Evolutionary conservation across 768 basidiomycete species (phyloP).

Genomic region (Tulasnella sp.): DNA sequence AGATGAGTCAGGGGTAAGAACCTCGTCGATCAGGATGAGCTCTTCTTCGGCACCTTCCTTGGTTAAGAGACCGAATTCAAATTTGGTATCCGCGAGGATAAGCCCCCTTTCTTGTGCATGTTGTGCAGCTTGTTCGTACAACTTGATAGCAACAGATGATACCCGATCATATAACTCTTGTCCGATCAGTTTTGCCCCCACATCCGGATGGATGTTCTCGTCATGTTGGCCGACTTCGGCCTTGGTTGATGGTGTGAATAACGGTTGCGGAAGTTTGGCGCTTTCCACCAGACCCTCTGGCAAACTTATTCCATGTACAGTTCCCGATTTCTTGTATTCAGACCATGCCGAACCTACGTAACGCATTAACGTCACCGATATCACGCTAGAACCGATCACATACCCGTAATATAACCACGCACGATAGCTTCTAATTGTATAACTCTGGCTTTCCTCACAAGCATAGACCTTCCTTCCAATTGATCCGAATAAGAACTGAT

Average conservation of each 20-base stretch:
- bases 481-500: constrained; percentile 60
- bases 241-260: constrained; percentile 96
- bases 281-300: constrained; percentile 74
- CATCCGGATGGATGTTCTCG: constrained; percentile 83
- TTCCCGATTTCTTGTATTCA: constrained; percentile 80
- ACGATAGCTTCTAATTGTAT: constrained; percentile 92
- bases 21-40: constrained; percentile 86
- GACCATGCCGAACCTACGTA: constrained; percentile 81
- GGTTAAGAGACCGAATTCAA: constrained; percentile 81
- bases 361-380: constrained; percentile 14
- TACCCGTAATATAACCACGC: constrained; percentile 91
- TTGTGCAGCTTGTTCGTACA: constrained; percentile 63
- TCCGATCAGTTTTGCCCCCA: constrained; percentile 60
- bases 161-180: constrained; percentile 47
- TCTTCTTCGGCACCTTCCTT: constrained; percentile 26
- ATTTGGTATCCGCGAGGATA: constrained; percentile 96
- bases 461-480: constrained; percentile 77
- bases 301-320: constrained; percentile 73
- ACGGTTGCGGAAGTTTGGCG: constrained; percentile 60
- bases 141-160: constrained; percentile 43
- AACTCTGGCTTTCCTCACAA: constrained; percentile 79
- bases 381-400: constrained; percentile 17
- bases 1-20: constrained; percentile 95
- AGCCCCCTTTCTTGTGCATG: constrained; percentile 64
- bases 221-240: constrained; percentile 90